Evolutionary conservation across 108 stramenopile genomes (phyloP).

Genomic region (Stephanodiscus triporus): DNA sequence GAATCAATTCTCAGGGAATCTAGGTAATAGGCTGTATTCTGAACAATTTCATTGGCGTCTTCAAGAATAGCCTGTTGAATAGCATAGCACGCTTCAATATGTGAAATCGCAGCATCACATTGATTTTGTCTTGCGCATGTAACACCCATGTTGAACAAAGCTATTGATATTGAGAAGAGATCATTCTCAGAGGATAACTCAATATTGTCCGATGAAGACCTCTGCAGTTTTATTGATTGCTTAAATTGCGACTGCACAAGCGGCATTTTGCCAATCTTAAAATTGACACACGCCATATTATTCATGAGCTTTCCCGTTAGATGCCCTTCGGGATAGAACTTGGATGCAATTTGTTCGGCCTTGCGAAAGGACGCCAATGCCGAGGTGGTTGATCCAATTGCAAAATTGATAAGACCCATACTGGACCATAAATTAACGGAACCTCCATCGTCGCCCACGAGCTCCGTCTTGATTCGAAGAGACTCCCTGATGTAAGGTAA

Average conservation of each 20-base stretch:
- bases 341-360: conserved; percentile 20
- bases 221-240: conserved; percentile 29
- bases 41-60: conserved; percentile 1
- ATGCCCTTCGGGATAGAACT: neutral
- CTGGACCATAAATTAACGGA: conserved; percentile 35
- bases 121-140: conserved; percentile 27
- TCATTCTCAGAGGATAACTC: conserved; percentile 7
- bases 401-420: conserved; percentile 36
- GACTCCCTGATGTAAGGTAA: conserved; percentile 27
- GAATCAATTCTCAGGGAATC: too few relatives aligned
- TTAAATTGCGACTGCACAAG: conserved; percentile 23
- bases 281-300: conserved; percentile 32
- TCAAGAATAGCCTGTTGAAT: conserved; percentile 35
- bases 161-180: conserved; percentile 34
- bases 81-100: conserved; percentile 15
- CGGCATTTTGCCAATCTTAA: conserved; percentile 17
- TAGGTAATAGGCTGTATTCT: conserved; percentile 28
- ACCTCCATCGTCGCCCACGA: neutral
- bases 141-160: conserved; percentile 35
- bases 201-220: conserved; percentile 15
- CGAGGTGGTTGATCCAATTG: conserved; percentile 24
- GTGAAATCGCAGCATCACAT: conserved; percentile 12
- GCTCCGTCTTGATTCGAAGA: conserved; percentile 26
- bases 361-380: conserved; percentile 36
- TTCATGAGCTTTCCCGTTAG: conserved; percentile 24